Evolutionary conservation across 768 basidiomycete species (phyloP), one percentile per base, ranked within the genome.

Genomic region (Boletus sp.): DNA sequence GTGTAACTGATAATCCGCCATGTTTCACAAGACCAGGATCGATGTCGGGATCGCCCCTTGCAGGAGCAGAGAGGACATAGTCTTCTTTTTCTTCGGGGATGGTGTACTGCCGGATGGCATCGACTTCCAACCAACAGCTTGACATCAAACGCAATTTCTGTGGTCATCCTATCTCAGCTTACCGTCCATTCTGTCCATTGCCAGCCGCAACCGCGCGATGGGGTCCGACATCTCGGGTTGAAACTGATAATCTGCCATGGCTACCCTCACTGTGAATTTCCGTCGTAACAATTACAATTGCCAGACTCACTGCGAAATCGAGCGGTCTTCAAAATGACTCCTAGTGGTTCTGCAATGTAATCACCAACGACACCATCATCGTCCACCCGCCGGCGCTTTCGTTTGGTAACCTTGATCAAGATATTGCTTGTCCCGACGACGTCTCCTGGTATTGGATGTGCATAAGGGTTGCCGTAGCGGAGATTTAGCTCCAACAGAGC

Each of bases 201-300:
- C 82, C 13, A 77, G 61, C 5, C 90, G 84, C 50, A 98, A 72
- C 53, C 83, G 75, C 2, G 84, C 70, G 4, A 92, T 73, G 3
- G 87, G 84, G 63, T 96, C 93, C 14, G 82, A 69, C 67, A 77
- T 73, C 53, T 88, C 77, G 1, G 92, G 92, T 56, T 85, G 81
- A 70, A 85, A 97, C 70, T 97, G 94, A 67, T 84, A 97, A 69
- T 98, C 96, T 37, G 86, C 90, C 90, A 98, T 93, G 53, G 85
- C 96, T 98, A 53, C 32, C 51, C 33, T 50, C 21, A n/a, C 29
- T 32, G 46, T 64, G 43, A 54, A 47, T 7, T 33, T n/a, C 15
- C 11, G 10, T n/a, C 35, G 32, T n/a, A 7, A 40, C 8, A 21
- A 23, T 13, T 7, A 6, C 21, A 51, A 41, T n/a, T 34, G 38